phyloP scores from a whole-genome alignment of 495 filamentous ascomycete genomes.

The Neurospora tetraspora region DNA sequence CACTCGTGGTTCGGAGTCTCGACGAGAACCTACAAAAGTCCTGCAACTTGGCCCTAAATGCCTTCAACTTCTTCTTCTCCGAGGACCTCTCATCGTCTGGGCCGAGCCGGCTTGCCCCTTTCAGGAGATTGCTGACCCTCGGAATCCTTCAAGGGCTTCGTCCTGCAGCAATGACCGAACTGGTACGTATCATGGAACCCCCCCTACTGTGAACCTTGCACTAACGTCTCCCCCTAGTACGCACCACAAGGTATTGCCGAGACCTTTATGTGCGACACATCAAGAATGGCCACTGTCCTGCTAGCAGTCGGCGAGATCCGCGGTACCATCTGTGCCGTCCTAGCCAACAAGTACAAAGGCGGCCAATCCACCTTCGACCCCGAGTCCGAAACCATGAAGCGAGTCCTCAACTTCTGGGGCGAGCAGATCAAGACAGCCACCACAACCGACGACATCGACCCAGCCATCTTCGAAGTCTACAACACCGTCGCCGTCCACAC shows the following conservation, averaged over 20 bases:
- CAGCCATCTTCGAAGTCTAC: conserved; percentile 9
- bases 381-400: conserved; percentile 13
- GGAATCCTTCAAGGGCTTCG: conserved; percentile 36
- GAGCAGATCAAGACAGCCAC: conserved; percentile 10
- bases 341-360: conserved; percentile 28
- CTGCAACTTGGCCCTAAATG: conserved; percentile 18
- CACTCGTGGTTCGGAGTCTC: conserved; percentile 17
- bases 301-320: conserved; percentile 12
- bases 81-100: neutral
- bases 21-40: conserved; percentile 17
- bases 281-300: neutral
- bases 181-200: conserved; percentile 20
- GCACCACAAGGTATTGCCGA: conserved; percentile 14
- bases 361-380: conserved; percentile 19
- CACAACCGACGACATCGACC: conserved; percentile 2
- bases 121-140: conserved; percentile 22
- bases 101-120: neutral
- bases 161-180: conserved; percentile 23
- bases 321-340: conserved; percentile 20
- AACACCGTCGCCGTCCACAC: conserved; percentile 18
- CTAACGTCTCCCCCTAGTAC: conserved; percentile 17
- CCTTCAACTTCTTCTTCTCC: conserved; percentile 24
- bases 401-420: conserved; percentile 13
- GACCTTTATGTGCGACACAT: conserved; percentile 14
- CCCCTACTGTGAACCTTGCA: neutral